Base-by-base conservation (phyloP, 192 early-diverging fungal species). In the Linderina pennispora region DNA sequence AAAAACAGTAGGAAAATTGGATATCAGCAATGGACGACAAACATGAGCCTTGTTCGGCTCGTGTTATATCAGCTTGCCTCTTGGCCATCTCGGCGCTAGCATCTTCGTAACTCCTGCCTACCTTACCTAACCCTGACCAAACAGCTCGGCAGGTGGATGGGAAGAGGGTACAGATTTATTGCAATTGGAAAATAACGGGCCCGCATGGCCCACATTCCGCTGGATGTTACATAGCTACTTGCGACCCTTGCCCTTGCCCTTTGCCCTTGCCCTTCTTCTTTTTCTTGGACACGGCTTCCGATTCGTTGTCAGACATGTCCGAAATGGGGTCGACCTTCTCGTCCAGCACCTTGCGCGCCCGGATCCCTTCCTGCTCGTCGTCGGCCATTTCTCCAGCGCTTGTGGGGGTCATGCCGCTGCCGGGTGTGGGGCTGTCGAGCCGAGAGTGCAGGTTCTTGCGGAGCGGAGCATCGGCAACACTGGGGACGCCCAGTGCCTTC, bases 341-440 rank as follows among this genome's bases (percentile, higher is more conserved):
- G 3, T 69, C 65, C 8, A 62, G 48, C 5, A 61, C 50, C 11
- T 35, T 38, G 21, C 26, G 18, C 21, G 23, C 16, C 26, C 23
- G 40, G 23, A 53, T 47, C 18, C 31, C 50, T 41, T 63, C 67
- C 43, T 63, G 61, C 47, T 71, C 67, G 24, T 71, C 67, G 32
- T 71, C 67, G 1, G 67, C 67, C 55, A 61, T 25, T 24, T 63
- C 67, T 13, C 67, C 62, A 15, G 37, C 56, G 34, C 61, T 64
- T 13, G 53, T 34, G 13, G 52, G 51, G 11, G 59, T 48, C 36
- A 19, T 24, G 15, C n/a, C 26, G 15, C 8, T 15, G 42, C 13
- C 40, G 22, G 45, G 15, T 0, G 33, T 22, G 6, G 28, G 25
- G 1, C 24, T 34, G 2, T 21, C 36, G 9, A 40, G 13, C 35